Evolutionary conservation across 805 yeast species (phyloP).

Genomic region (Hermanozyma aechmeae): DNA sequence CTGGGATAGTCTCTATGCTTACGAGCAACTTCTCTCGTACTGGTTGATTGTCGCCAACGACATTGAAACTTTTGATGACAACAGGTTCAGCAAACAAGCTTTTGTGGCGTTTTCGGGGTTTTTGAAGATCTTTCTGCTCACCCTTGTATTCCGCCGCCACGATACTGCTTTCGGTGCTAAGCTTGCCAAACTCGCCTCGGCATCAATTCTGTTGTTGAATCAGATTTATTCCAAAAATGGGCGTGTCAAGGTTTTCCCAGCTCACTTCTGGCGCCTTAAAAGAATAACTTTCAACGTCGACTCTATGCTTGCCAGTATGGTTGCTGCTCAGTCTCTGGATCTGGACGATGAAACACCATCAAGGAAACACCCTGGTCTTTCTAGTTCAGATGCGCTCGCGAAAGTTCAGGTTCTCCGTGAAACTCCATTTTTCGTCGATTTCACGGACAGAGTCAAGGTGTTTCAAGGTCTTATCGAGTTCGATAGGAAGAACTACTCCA

Average conservation of each 20-base stretch:
- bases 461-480: conserved; percentile 53
- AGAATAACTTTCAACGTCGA: conserved; percentile 21
- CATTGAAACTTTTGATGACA: conserved; percentile 40
- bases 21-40: conserved; percentile 57
- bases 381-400: conserved; percentile 9
- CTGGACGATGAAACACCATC: not conserved
- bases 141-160: conserved; percentile 38
- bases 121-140: conserved; percentile 41
- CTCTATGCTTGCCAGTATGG: conserved; percentile 20
- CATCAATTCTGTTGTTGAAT: conserved; percentile 45
- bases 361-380: not conserved
- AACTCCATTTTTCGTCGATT: conserved; percentile 75
- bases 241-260: conserved; percentile 43
- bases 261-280: conserved; percentile 44
- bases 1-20: conserved; percentile 34
- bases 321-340: not conserved
- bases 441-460: conserved; percentile 61
- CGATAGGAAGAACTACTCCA: not conserved
- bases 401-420: conserved; percentile 46
- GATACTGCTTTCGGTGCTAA: too few relatives aligned
- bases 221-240: conserved; percentile 61
- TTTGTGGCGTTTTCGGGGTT: conserved; percentile 36
- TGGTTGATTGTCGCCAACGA: conserved; percentile 63
- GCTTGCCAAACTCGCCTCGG: conserved; percentile 10
- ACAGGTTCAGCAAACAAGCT: conserved; percentile 30